Percentiles rank a stretch among this genome's conserved stretches.
phyloP scores from a whole-genome alignment of 2,329 filamentous ascomycete species.

The Colletotrichum coccodes region DNA sequence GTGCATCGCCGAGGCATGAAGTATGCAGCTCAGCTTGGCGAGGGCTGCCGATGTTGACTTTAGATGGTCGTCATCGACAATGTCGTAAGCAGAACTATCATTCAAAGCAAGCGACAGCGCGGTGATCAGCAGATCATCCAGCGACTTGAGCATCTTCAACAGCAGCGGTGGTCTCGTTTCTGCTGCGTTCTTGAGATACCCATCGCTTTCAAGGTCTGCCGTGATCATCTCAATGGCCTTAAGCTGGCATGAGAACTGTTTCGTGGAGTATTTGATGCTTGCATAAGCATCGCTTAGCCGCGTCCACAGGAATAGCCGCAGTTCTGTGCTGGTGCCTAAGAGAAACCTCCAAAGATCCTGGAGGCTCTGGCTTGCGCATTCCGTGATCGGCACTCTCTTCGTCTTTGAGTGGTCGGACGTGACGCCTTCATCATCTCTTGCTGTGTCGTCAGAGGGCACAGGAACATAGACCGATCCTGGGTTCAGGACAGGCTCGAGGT shows the following conservation, averaged over 20 bases:
- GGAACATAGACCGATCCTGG: conserved; percentile 64
- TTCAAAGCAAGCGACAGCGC: conserved; percentile 76
- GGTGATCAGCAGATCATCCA: conserved; percentile 81
- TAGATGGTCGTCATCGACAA: conserved; percentile 83
- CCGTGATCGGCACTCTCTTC: conserved; percentile 53
- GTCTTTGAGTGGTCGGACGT: conserved; percentile 22
- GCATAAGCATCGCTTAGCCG: conserved; percentile 90
- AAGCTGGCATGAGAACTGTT: conserved; percentile 87
- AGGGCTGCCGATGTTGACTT: conserved; percentile 78
- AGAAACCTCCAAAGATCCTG: conserved; percentile 89
- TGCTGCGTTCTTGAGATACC: conserved; percentile 67
- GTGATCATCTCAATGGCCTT: conserved; percentile 88
- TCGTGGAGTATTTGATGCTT: conserved; percentile 85
- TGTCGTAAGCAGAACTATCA: conserved; percentile 79
- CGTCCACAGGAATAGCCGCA: conserved; percentile 90
- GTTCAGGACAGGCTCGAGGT: conserved; percentile 90
- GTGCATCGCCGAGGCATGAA: conserved; percentile 83
- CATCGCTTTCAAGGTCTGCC: conserved; percentile 67
- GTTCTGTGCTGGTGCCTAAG: conserved; percentile 80
- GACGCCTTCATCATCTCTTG: conserved; percentile 32
- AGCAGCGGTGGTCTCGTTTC: conserved; percentile 77
- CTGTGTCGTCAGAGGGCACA: conserved; percentile 31
- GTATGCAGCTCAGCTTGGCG: conserved; percentile 75
- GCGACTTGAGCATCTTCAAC: conserved; percentile 79
- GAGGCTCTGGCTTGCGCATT: conserved; percentile 66